Conservation (phyloP, 108 stramenopile genomes). For the Cyclotella kingstonii region DNA sequence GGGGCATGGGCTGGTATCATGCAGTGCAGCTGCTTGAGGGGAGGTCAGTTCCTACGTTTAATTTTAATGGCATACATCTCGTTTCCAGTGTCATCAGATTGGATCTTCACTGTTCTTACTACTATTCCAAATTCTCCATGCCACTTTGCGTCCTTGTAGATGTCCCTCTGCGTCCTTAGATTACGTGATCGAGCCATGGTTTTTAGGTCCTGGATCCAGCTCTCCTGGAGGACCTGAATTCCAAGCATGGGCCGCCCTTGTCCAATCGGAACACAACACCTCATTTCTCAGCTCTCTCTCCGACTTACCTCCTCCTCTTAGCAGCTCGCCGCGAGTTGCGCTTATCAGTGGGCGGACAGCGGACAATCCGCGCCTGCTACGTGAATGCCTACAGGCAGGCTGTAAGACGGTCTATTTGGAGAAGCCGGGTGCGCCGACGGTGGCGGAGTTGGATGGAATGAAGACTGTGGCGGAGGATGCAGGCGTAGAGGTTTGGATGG, state of each 20-base stretch:
- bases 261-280: constrained; percentile 36
- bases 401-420: constrained; percentile 68
- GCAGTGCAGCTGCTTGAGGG: constrained; percentile 68
- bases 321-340: constrained; percentile 30
- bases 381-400: constrained; percentile 50
- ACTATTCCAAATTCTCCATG: not conserved
- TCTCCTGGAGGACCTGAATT: constrained; percentile 50
- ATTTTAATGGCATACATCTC: no score
- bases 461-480: constrained; percentile 27
- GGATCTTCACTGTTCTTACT: not conserved
- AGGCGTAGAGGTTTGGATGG: constrained; percentile 64
- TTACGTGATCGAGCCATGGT: constrained; percentile 75
- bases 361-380: constrained; percentile 72
- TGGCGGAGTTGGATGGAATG: constrained; percentile 67
- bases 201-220: constrained; percentile 36
- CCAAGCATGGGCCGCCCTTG: constrained; percentile 26
- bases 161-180: constrained; percentile 18
- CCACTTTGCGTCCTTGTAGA: not conserved
- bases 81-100: no score
- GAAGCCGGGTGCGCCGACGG: constrained; percentile 87
- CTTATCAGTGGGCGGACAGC: constrained; percentile 69
- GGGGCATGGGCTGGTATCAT: constrained; percentile 88
- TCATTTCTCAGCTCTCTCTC: constrained; percentile 39
- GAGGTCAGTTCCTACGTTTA: constrained; percentile 32
- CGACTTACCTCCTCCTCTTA: constrained; percentile 33